Base-by-base conservation (phyloP, 179 eudicot genomes). In the Pouteria campechiana region DNA sequence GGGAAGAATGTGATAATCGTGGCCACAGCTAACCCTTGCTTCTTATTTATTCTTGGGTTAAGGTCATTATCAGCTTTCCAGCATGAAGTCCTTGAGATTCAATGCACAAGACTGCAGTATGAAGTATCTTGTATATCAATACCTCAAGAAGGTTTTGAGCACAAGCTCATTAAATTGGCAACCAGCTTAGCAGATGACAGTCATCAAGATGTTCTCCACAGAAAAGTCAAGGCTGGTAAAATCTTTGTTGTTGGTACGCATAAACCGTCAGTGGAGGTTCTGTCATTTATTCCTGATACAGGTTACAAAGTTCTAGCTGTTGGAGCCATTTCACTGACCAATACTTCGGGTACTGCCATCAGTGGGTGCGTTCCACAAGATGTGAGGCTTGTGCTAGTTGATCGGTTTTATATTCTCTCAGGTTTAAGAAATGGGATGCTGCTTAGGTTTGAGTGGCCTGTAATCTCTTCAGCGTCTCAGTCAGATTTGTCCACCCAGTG, bases 401-500 rank as follows among this genome's bases (percentile, higher is more conserved):
- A 81, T 66, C 83, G 73, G 50, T 50, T 78, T 21, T 90, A 90
- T 58, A 65, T 90, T 42, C 81, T 90, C 31, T 69, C 79, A 16
- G 98, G 98, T 48, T 68, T 90, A 67, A 81, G 98, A 63, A 90
- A 90, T 32, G 98, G 98, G 27, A 85, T 81, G 95, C 61, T 90
- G 48, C 76, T 90, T 37, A 80, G 98, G 47, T 86, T 81, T 86
- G 98, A 90, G 62, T 89, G 95, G 97, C 97, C 97, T 36, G 50
- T 65, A 41, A 31, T 44, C 35, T 63, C 73, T 17, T 17, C 40
- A 46, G 25, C 44, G 29, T 57, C 73, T 61, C 57, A 65, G 33
- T 53, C 54, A n/a, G 72, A 56, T 18, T 47, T 69, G 18, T 58
- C 69, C 37, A 54, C 51, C 36, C 60, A 54, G 41, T 54, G 54